Percentiles rank a stretch among this genome's conserved stretches.
Conservation (phyloP, 805 yeast species). For the Ogataea paraovalis region DNA sequence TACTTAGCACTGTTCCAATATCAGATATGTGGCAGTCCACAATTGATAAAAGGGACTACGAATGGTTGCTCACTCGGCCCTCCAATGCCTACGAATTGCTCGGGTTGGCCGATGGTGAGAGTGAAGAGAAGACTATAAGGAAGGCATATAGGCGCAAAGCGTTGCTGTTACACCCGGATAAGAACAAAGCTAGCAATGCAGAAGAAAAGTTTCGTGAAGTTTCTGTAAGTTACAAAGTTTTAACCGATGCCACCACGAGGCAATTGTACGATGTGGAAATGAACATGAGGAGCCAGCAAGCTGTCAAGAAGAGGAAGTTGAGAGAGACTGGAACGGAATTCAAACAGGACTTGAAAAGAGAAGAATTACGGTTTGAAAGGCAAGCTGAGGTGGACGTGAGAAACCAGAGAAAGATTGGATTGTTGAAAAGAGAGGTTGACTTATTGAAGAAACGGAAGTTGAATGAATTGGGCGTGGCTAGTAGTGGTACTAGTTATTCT, state of each 20-base stretch:
- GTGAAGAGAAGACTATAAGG: constrained; percentile 13
- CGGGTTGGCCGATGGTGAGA: constrained; percentile 1
- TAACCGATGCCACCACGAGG: constrained; percentile 16
- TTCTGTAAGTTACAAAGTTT: constrained; percentile 24
- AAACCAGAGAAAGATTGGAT: constrained; percentile 15
- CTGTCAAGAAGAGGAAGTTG: background rate
- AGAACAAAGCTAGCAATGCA: constrained; percentile 27
- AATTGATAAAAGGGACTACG: constrained; percentile 14
- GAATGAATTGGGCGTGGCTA: constrained; percentile 5
- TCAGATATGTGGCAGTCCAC: constrained; percentile 6
- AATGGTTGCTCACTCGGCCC: constrained; percentile 16
- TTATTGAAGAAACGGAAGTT: constrained; percentile 12
- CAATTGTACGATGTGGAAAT: constrained; percentile 19
- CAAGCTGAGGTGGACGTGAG: background rate
- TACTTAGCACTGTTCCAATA: too few species aligned
- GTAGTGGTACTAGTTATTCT: background rate
- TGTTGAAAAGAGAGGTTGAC: constrained; percentile 16
- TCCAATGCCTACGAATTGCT: constrained; percentile 17
- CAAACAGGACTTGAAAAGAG: constrained; percentile 23
- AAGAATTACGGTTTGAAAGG: constrained; percentile 28
- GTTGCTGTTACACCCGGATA: constrained; percentile 33
- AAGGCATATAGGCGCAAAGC: constrained; percentile 31
- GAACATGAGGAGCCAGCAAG: constrained; percentile 2
- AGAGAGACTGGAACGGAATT: constrained; percentile 4
- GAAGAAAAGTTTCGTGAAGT: constrained; percentile 27